Percentiles rank a stretch among this genome's conserved stretches.
Evolutionary conservation across 345 rosid species (phyloP).

Genomic region (Euclidium syriacum): DNA sequence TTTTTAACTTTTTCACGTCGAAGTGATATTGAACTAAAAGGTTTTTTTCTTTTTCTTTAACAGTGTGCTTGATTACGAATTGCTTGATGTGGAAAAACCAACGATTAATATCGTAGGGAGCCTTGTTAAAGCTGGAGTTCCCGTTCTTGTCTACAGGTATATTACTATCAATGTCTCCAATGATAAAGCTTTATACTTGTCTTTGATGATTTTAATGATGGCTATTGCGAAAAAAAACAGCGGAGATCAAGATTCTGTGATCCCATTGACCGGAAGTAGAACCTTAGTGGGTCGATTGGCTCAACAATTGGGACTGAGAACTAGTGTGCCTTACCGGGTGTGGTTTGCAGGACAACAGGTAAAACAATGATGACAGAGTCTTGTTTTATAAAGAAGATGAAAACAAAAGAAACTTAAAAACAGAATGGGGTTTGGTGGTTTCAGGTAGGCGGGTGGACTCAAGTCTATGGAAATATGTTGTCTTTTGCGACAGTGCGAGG

Average conservation of each 20-base stretch:
- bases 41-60: not conserved
- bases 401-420: slow-evolving; percentile 13
- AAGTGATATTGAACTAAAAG: not conserved
- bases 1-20: no score
- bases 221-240: slow-evolving; percentile 35
- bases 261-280: slow-evolving; percentile 86
- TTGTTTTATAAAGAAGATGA: not conserved
- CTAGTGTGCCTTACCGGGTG: slow-evolving; percentile 67
- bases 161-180: slow-evolving; percentile 5
- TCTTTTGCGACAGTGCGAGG: slow-evolving; percentile 97
- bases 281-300: slow-evolving; percentile 58
- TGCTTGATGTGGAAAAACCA: slow-evolving; percentile 72
- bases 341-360: slow-evolving; percentile 95
- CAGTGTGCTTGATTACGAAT: slow-evolving; percentile 82
- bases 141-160: slow-evolving; percentile 86
- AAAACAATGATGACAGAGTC: not conserved
- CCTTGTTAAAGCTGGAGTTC: slow-evolving; percentile 70
- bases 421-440: slow-evolving; percentile 7
- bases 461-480: slow-evolving; percentile 68
- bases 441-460: slow-evolving; percentile 99
- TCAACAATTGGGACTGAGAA: slow-evolving; percentile 46
- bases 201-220: not conserved
- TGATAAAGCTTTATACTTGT: not conserved
- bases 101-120: slow-evolving; percentile 58
- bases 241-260: slow-evolving; percentile 98